Conservation (phyloP, 2,329 filamentous ascomycete genomes). For the Fusarium sp. region DNA sequence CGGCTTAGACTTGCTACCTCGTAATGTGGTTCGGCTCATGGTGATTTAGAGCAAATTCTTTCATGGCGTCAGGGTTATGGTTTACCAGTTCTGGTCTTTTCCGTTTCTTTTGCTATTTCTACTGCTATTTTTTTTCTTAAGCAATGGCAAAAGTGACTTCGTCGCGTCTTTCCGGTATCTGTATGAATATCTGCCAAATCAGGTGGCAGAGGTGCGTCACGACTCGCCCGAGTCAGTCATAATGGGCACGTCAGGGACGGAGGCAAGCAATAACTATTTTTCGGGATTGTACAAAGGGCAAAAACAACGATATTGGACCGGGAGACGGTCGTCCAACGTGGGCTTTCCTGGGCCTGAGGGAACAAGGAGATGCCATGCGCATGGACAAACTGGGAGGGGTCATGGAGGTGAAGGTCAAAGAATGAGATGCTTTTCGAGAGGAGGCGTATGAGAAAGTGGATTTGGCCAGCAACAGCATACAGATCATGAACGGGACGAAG, state of each 20-base stretch:
- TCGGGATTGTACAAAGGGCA: conserved; percentile 45
- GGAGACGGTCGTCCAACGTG: conserved; percentile 15
- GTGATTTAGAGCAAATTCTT: conserved; percentile 46
- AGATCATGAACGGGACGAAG: conserved; percentile 46
- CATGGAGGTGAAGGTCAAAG: conserved; percentile 32
- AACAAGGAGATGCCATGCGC: conserved; percentile 29
- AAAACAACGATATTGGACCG: conserved; percentile 25
- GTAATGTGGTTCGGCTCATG: conserved; percentile 24
- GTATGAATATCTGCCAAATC: conserved; percentile 49
- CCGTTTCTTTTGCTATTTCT: conserved; percentile 35
- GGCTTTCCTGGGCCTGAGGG: conserved; percentile 20
- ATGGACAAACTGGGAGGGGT: conserved; percentile 23
- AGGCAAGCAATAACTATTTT: conserved; percentile 34
- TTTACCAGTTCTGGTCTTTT: conserved; percentile 45
- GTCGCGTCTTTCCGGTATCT: conserved; percentile 41
- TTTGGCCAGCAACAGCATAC: conserved; percentile 47
- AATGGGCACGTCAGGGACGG: conserved; percentile 30
- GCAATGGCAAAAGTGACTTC: conserved; percentile 47
- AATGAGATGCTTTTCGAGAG: conserved; percentile 39
- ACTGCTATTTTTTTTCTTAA: conserved; percentile 30
- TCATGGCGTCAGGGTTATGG: conserved; percentile 49
- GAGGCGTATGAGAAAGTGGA: conserved; percentile 41
- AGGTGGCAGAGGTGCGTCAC: conserved; percentile 36
- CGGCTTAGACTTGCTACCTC: conserved; percentile 49
- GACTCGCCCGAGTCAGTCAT: conserved; percentile 29